phyloP scores from a whole-genome alignment of 1,139 yeast species.

The Kodamaea sp. region DNA sequence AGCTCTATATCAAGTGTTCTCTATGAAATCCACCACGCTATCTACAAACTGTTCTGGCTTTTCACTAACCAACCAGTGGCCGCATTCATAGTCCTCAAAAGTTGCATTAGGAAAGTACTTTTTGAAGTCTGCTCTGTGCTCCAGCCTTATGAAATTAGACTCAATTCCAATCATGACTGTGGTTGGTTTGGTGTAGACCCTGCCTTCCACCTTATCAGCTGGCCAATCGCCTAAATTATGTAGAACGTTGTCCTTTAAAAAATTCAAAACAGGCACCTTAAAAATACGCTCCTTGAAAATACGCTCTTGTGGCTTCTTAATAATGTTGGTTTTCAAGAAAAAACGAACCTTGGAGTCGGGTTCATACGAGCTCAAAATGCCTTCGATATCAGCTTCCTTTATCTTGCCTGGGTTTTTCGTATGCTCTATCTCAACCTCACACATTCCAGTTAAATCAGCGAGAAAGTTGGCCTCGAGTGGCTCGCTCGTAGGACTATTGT shows the following conservation, averaged over 20 bases:
- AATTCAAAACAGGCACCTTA: constrained; percentile 28
- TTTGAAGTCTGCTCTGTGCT: constrained; percentile 30
- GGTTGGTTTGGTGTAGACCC: constrained; percentile 35
- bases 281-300: constrained; percentile 25
- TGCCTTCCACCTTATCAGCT: constrained; percentile 18
- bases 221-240: constrained; percentile 49
- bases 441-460: constrained; percentile 34
- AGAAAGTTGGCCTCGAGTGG: constrained; percentile 27
- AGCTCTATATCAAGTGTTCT: too few relatives aligned
- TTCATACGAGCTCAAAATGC: constrained; percentile 24
- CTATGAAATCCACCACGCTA: constrained; percentile 21
- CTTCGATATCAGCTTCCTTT: constrained; percentile 13
- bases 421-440: constrained; percentile 26
- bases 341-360: constrained; percentile 23
- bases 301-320: constrained; percentile 20
- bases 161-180: constrained; percentile 43
- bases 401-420: background rate
- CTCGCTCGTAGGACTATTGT: constrained; percentile 44
- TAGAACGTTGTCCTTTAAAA: constrained; percentile 26
- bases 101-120: constrained; percentile 35
- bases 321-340: constrained; percentile 33
- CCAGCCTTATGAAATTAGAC: constrained; percentile 39
- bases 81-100: constrained; percentile 36
- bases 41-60: constrained; percentile 38
- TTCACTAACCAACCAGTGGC: constrained; percentile 50